Evolutionary conservation across 179 eudicot species (phyloP).

Genomic region (Beta corolliflora): DNA sequence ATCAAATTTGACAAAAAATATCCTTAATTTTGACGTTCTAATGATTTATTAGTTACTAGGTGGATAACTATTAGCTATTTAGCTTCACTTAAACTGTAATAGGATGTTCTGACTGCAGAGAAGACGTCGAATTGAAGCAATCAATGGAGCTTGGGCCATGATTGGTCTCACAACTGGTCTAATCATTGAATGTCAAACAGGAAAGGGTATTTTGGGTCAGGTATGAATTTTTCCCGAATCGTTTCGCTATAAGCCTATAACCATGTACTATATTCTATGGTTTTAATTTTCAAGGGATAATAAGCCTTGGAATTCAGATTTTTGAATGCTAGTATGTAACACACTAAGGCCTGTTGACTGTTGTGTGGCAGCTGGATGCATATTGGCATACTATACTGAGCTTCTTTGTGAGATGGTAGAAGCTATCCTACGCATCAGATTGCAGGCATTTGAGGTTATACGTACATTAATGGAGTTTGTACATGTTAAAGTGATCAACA

Average conservation of each 20-base stretch:
- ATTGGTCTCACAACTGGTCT: conserved; percentile 86
- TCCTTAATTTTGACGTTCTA: too few species aligned
- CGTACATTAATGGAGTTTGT: conserved; percentile 15
- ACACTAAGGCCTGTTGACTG: neutral
- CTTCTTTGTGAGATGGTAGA: conserved; percentile 43
- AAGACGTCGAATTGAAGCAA: conserved; percentile 73
- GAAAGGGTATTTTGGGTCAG: conserved; percentile 72
- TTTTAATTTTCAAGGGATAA: neutral
- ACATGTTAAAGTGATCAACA: conserved; percentile 4
- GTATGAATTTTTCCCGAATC: conserved; percentile 30
- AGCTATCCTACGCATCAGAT: conserved; percentile 2
- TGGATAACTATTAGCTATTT: too few species aligned
- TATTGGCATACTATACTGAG: conserved; percentile 57
- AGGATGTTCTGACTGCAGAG: conserved; percentile 39
- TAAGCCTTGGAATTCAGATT: neutral
- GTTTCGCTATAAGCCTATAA: neutral
- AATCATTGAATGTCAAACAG: conserved; percentile 81
- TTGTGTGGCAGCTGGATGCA: conserved; percentile 60
- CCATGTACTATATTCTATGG: neutral
- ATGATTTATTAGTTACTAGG: too few species aligned
- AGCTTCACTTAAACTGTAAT: neutral
- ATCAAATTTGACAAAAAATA: too few species aligned
- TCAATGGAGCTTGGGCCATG: conserved; percentile 98
- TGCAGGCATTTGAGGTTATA: neutral
- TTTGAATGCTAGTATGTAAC: neutral